These are phyloP conservation scores for Rostrohypoxylon terebratum DNA, from an alignment of 495 filamentous ascomycete genomes.

Conservation along the genomic window DNA sequence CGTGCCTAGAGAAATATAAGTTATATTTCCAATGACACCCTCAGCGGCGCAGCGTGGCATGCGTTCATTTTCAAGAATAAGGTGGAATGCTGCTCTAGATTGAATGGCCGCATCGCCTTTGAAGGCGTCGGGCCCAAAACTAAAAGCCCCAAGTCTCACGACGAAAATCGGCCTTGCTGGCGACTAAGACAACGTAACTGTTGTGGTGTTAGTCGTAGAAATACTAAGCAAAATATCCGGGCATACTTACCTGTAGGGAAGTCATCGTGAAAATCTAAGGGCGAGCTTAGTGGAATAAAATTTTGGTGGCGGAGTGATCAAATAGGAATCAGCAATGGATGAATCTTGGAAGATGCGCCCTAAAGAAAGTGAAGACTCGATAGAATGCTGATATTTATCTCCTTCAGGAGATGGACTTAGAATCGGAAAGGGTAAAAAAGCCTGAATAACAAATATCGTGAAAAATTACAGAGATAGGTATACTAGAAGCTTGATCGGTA, in stretches of 20 bases:
- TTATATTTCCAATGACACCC: not conserved
- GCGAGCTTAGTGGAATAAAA: not conserved
- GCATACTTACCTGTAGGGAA: not conserved
- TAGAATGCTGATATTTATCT: too few relatives aligned
- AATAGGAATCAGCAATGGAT: too few relatives aligned
- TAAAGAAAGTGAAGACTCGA: too few relatives aligned
- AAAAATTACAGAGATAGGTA: too few relatives aligned
- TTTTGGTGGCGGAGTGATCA: too few relatives aligned
- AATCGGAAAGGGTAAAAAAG: too few relatives aligned
- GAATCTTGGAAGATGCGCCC: too few relatives aligned
- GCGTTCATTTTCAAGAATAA: not conserved
- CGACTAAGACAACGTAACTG: not conserved
- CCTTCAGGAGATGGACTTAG: too few relatives aligned
- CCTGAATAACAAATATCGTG: too few relatives aligned
- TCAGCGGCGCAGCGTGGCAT: not conserved
- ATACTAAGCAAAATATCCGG: not conserved
- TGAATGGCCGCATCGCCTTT: not conserved
- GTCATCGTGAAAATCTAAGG: not conserved
- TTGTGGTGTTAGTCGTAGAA: not conserved
- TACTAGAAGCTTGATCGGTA: too few relatives aligned
- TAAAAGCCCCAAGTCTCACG: not conserved
- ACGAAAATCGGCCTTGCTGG: not conserved
- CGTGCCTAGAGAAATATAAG: not conserved
- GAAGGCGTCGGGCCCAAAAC: not conserved
- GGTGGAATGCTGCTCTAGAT: not conserved